phyloP scores from a whole-genome alignment of 179 eudicot genomes.

The Gypsophila paniculata region DNA sequence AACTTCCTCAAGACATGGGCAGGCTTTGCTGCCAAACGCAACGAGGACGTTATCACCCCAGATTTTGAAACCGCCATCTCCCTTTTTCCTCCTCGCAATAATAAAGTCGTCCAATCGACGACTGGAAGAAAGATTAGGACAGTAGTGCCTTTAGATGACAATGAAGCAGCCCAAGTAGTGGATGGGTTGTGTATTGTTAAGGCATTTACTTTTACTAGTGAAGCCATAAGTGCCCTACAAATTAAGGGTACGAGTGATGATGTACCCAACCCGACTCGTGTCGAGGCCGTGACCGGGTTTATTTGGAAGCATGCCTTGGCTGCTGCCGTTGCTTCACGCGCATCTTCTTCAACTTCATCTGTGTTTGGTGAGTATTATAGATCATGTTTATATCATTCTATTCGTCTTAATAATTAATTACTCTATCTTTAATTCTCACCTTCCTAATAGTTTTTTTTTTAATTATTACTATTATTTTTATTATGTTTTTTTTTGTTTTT shows the following conservation, averaged over 20 bases:
- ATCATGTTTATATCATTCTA: too few species aligned
- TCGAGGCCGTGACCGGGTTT: constrained; percentile 22
- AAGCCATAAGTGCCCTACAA: constrained; percentile 12
- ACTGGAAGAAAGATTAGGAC: background rate
- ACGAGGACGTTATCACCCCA: constrained; percentile 9
- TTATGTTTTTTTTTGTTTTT: too few species aligned
- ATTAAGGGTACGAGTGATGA: background rate
- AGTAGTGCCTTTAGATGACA: background rate
- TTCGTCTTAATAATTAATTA: too few species aligned
- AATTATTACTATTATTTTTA: too few species aligned
- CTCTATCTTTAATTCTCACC: too few species aligned
- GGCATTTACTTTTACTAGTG: constrained; percentile 16
- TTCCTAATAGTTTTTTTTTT: too few species aligned
- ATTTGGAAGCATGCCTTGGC: constrained; percentile 23
- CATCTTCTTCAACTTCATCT: background rate
- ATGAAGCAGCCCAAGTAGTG: background rate
- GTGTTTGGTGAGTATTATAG: background rate
- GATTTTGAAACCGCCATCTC: constrained; percentile 5
- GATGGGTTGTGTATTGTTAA: constrained; percentile 4
- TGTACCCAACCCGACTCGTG: constrained; percentile 22
- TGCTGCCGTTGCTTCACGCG: background rate
- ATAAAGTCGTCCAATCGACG: background rate
- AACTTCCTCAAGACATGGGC: constrained; percentile 22
- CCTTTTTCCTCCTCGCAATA: constrained; percentile 9
- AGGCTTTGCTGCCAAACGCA: background rate